A percentile compares a stretch with the other conserved stretches of the same genome.
phyloP scores from a whole-genome alignment of 331 rosid genomes.

The Malus hybrid region DNA sequence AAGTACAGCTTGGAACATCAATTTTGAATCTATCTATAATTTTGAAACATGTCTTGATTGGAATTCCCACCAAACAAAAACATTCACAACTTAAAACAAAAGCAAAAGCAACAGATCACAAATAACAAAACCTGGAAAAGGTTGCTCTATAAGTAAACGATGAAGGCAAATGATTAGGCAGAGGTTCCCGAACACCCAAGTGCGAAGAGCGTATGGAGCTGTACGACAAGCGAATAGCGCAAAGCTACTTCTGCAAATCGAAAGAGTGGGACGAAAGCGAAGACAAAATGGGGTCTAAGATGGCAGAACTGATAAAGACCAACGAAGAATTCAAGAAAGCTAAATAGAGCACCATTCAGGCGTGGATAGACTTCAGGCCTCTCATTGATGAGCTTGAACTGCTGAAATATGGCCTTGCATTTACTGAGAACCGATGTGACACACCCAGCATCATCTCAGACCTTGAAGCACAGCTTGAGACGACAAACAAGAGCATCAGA shows the following conservation, averaged over 20 bases:
- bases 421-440: constrained; percentile 13
- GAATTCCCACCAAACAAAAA: constrained; percentile 1
- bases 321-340: constrained; percentile 37
- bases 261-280: constrained; percentile 6
- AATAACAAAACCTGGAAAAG: not conserved
- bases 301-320: constrained; percentile 32
- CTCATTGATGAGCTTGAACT: constrained; percentile 53
- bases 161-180: not conserved
- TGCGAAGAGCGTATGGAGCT: constrained; percentile 2
- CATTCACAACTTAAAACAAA: not conserved
- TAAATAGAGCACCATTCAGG: constrained; percentile 42
- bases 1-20: not conserved
- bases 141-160: not conserved
- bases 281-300: constrained; percentile 18
- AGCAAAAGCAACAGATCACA: not conserved
- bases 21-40: not conserved
- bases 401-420: constrained; percentile 33
- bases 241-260: not conserved
- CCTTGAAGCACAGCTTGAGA: constrained; percentile 34
- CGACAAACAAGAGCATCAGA: constrained; percentile 18
- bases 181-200: not conserved
- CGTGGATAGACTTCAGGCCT: constrained; percentile 66
- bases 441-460: constrained; percentile 12
- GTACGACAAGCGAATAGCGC: not conserved
- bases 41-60: not conserved